Base-by-base conservation (phyloP, 441 rosid genomes). In the Isatis lusitanica region DNA sequence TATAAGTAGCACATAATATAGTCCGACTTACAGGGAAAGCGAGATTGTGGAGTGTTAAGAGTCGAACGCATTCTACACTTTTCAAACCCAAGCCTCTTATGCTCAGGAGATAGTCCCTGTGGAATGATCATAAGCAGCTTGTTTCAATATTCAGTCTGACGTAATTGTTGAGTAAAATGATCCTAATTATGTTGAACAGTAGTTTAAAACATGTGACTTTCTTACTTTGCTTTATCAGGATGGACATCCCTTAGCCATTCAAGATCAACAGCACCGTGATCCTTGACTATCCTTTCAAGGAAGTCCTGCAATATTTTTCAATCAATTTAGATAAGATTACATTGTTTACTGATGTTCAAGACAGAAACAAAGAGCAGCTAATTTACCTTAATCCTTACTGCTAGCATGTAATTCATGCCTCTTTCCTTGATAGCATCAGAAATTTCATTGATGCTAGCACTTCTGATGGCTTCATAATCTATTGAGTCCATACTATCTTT, bases 1-100 rank as follows among this genome's bases (percentile, higher is more conserved):
- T 44, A 38, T 44, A 30, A 67, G 71, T 64, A 74, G 66, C 71
- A 76, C 60, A 52, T 47, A 4, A 48, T 58, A 66, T 61, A 17
- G 59, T 68, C 62, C 59, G 74, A 73, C 91, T 88, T 85, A 96
- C 99, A 13, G 98, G 99, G 74, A 96, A 96, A 70, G 99, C 99
- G 46, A 92, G 87, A 73, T 96, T 88, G 75, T 92, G 98, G 68
- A 96, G 99, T 68, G 97, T 93, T 66, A 96, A 83, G 74, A 96
- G 97, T 74, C 97, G 80, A 75, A 96, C 97, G 51, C 99, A 96
- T 74, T 96, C 99, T 47, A 96, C 99, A 73, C 99, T 96, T 86
- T 96, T 96, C 80, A 96, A 68, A 53, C 99, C 99, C 77, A 96
- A 35, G 28, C 99, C 99, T 30, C 97, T 70, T 73, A 96, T 68